Evolutionary conservation across 2,329 filamentous ascomycete genomes (phyloP), one percentile per base, ranked within the genome.

Genomic region (Clonostachys rosea): DNA sequence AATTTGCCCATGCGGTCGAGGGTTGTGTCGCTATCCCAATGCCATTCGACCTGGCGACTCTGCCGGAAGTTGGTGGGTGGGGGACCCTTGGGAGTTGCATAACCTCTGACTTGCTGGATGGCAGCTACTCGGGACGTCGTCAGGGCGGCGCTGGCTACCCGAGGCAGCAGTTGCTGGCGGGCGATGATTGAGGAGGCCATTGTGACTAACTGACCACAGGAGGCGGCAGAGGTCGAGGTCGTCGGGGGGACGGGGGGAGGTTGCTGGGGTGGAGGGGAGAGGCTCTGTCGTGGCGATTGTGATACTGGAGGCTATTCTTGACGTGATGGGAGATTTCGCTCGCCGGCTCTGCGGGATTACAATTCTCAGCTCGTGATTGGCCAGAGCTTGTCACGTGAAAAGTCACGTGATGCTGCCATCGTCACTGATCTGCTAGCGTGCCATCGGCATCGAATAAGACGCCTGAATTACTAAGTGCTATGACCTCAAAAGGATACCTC

Each of bases 1-100:
- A 91, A 97, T 67, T 91, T 94, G 58, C 89, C 91, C 53, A 90
- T 78, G 67, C 86, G 87, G 71, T 96, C 90, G 57, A 95, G 73
- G 35, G 87, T 81, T 54, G 78, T 83, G 66, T 95, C 90, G 52
- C 80, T 76, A 54, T 84, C 79, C 68, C 95, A 81, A 56, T 95
- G 84, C 90, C 91, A 97, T 72, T 82, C 73, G 65, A 84, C 79
- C 45, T 80, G 84, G 53, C 76, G 79, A 60, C 84, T 80, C 59
- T 91, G 76, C 58, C 94, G 84, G 79, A 96, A 96, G 54, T 85
- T 84, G 56, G 83, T 74, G 49, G 89, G 87, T 56, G 90, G 89
- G 56, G 89, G 83, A 43, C 91, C 90, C 54, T 79, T 76, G 53
- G 90, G 89, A 43, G 88, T 84, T 56, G 86, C 83, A 56, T 83